Percentiles rank a stretch among this genome's conserved stretches.
phyloP scores from a whole-genome alignment of 2,329 filamentous ascomycete species.

The Fusarium sp. region DNA sequence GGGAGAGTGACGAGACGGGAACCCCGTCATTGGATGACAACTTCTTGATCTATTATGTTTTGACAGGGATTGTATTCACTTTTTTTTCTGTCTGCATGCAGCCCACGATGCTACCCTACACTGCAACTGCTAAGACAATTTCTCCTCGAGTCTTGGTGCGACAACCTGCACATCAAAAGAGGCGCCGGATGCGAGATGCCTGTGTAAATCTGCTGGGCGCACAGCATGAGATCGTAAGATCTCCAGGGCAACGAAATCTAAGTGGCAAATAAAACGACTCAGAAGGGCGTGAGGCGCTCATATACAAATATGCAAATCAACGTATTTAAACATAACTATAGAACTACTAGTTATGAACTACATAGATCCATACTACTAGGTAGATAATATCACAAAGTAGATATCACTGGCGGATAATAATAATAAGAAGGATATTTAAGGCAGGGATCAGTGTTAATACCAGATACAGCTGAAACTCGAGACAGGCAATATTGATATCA shows the following conservation, averaged over 20 bases:
- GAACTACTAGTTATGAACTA: background rate
- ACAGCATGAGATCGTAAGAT: slow-evolving; percentile 16
- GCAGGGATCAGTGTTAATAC: slow-evolving; percentile 5
- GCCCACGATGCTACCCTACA: slow-evolving; percentile 20
- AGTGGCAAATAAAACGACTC: background rate
- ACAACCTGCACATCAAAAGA: slow-evolving; percentile 32
- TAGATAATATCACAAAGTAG: background rate
- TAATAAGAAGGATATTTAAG: background rate
- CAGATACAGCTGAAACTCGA: slow-evolving; percentile 13
- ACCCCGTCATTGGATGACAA: slow-evolving; percentile 17
- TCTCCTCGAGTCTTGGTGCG: slow-evolving; percentile 22
- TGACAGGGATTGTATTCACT: background rate
- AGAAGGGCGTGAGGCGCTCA: background rate
- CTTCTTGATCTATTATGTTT: background rate
- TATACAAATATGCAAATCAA: background rate
- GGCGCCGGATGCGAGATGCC: slow-evolving; percentile 39
- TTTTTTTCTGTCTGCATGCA: background rate
- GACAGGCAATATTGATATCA: background rate
- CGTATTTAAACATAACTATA: background rate
- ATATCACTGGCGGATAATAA: background rate
- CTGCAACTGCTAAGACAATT: slow-evolving; percentile 22
- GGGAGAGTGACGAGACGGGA: background rate
- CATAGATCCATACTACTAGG: background rate
- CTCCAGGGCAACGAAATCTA: background rate
- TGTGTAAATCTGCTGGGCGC: slow-evolving; percentile 1